These are phyloP conservation scores for Crithidia expoeki DNA, from an alignment of 208 protist species.

Conservation along the genomic window DNA sequence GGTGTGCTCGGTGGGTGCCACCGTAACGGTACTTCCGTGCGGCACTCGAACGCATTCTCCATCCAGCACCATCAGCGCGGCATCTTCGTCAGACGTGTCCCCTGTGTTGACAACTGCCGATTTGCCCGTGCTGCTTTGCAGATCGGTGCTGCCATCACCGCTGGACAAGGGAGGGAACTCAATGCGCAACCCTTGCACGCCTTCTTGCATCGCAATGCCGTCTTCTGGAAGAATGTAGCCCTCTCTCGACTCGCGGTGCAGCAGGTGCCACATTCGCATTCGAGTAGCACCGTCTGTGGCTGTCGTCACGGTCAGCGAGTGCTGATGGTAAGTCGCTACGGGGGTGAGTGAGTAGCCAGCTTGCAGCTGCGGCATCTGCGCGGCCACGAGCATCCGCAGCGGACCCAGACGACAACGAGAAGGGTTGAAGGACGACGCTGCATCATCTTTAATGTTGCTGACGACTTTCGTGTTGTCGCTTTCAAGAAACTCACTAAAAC, in stretches of 20 bases:
- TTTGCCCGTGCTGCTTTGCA: not conserved
- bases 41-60: conserved; percentile 58
- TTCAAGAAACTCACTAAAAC: too few species aligned
- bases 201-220: conserved; percentile 62
- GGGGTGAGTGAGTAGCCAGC: conserved; percentile 75
- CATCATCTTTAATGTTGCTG: not conserved
- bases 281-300: conserved; percentile 59
- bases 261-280: conserved; percentile 78
- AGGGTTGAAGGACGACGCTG: not conserved
- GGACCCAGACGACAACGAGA: conserved; percentile 7
- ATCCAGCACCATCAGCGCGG: conserved; percentile 58
- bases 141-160: too few species aligned
- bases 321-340: conserved; percentile 48
- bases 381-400: conserved; percentile 62
- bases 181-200: conserved; percentile 44
- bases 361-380: conserved; percentile 81
- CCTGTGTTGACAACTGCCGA: conserved; percentile 7
- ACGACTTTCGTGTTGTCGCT: too few species aligned
- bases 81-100: not conserved
- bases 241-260: conserved; percentile 68
- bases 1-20: conserved; percentile 36
- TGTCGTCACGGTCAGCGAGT: conserved; percentile 51
- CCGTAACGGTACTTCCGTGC: conserved; percentile 45
- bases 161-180: conserved; percentile 16
- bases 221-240: conserved; percentile 75